Base-by-base conservation (phyloP, 345 rosid species). In the Linum tenue region DNA sequence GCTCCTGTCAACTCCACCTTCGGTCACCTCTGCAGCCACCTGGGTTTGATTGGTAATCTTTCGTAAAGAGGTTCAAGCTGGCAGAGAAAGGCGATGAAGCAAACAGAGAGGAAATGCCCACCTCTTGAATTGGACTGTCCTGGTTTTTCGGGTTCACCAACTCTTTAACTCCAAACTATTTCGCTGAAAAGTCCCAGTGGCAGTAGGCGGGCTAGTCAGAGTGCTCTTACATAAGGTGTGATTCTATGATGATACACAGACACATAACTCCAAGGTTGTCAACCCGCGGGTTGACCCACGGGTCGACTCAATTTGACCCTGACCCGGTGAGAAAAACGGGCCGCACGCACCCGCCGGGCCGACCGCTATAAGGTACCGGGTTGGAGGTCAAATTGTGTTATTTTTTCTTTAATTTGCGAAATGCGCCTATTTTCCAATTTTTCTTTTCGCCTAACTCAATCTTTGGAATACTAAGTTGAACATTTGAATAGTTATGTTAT, bases 1-100 rank as follows among this genome's bases (percentile, higher is more conserved):
- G 63, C 92, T 88, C 55, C 95, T 72, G 66, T 90, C 97, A 5
- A 90, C 95, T 35, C 92, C 95, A 22, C 92, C 92, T n/a, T 70
- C 44, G 0, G 92, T 88, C 90, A 84, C 84, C 71, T 86, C 92
- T 62, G 86, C 86, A 8, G 88, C 86, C 58, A 88, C 91, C 80
- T 85, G 70, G 40, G 17, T 15, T 36, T n/a, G 3, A 16, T 36
- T 11, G 51, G 10, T 44, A 4, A 8, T 14, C 12, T 7, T 9
- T 44, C 7, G 1, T 44, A 8, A 14, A 14, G 12, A 5, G 51
- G 51, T 22, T 22, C 31, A 22, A 22, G 31, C 1, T 22, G 31
- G 31, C 31, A 22, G 31, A 1, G 31, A 22, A 22, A 0, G 31
- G 31, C 31, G 31, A 22, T 22, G 31, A 22, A 22, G 31, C 0